These are phyloP conservation scores for Colletotrichum melonis DNA, from an alignment of 2,329 filamentous ascomycete genomes.

Conservation along the genomic window DNA sequence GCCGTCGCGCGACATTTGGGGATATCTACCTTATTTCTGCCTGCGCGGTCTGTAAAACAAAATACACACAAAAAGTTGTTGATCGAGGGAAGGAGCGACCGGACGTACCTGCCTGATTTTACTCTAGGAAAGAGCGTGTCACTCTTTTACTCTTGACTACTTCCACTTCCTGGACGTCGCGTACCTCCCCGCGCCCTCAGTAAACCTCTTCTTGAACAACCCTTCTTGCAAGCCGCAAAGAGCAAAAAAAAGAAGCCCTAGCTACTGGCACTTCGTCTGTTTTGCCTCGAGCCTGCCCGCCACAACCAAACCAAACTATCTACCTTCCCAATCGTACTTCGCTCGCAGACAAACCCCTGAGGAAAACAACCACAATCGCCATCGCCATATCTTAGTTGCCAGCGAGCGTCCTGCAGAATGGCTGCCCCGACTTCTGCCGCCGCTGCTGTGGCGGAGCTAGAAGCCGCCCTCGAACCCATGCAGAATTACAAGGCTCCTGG, in stretches of 20 bases:
- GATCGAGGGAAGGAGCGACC: conserved; percentile 23
- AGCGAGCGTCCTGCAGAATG: conserved; percentile 58
- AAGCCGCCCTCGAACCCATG: conserved; percentile 91
- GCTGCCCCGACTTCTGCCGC: conserved; percentile 67
- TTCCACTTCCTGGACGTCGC: conserved; percentile 19
- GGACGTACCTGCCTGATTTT: conserved; percentile 14
- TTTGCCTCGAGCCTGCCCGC: conserved; percentile 5
- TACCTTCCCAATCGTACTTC: conserved; percentile 22
- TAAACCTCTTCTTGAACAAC: conserved; percentile 24
- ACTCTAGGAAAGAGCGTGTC: conserved; percentile 3
- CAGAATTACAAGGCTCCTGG: conserved; percentile 91
- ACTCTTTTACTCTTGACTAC: conserved; percentile 12
- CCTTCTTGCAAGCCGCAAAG: not conserved
- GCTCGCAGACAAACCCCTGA: not conserved
- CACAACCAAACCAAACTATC: not conserved
- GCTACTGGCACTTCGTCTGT: not conserved
- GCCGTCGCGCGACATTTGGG: conserved; percentile 15
- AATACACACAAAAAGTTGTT: conserved; percentile 8
- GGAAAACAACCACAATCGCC: conserved; percentile 6
- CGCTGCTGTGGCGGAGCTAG: conserved; percentile 81
- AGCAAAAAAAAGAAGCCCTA: not conserved
- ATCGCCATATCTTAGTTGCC: conserved; percentile 9
- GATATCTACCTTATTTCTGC: conserved; percentile 6
- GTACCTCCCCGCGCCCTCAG: conserved; percentile 25
- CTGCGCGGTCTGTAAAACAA: conserved; percentile 32